Evolutionary conservation across 305 asterid genomes (phyloP), one percentile per base, ranked within the genome.

Genomic region (Ajuga reptans): DNA sequence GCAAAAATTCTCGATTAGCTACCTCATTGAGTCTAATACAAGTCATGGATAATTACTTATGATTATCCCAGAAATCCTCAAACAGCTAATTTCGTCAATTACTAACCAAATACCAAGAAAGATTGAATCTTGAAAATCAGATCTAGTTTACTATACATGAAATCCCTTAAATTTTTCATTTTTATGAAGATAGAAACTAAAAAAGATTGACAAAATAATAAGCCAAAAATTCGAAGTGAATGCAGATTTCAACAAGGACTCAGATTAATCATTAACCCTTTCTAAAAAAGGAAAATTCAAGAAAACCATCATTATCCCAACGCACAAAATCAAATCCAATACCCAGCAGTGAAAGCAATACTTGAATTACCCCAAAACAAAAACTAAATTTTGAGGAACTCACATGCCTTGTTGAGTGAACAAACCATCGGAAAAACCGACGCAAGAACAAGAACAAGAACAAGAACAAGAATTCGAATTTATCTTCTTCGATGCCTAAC

Each of bases 351-450:
- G 54, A 66, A 10, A 18, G 1, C 2, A 36, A 54, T 36, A 31
- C 36, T n/a, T 9, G 14, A 62, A 66, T 5, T 11, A 42, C 27
- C 4, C 52, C 21, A 69, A 66, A 51, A 31, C 11, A 67, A 68
- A 60, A 12, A 9, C 14, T 1, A 45, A 51, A 21, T 17, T 71
- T 9, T 1, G 12, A 57, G 11, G 56, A 62, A 75, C 86, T 76
- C 64, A 90, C 98, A 52, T 75, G 69, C 95, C 95, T 75, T 90
- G 92, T 85, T 88, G 92, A 17, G 74, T 9, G 65, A 66, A 81
- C 4, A 39, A 3, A 0, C 97, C 96, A 50, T 93, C 98, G 8
- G 98, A 90, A 2, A 93, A n/a, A n/a, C n/a, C n/a, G n/a, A n/a
- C n/a, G n/a, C n/a, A n/a, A n/a, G n/a, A n/a, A n/a, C n/a, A n/a